Evolutionary conservation across 345 rosid species (phyloP), one percentile per base, ranked within the genome.

Genomic region (Pugionium cornutum): DNA sequence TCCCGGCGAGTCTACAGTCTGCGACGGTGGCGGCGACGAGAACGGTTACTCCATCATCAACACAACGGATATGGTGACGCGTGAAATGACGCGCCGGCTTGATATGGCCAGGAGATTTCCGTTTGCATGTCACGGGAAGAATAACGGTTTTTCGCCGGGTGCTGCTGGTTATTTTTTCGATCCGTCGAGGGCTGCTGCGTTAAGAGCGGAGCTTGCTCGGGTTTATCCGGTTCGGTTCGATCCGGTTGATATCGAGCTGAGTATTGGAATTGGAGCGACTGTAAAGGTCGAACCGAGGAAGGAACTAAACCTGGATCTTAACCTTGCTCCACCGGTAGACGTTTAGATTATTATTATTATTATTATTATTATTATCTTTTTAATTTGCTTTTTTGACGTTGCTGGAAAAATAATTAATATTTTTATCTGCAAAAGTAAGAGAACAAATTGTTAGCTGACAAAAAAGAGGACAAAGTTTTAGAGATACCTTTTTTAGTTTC

Each of bases 321-420:
- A 90, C 55, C 80, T 84, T 54, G 84, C 86, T 33, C 87, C 97
- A 4, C 84, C 90, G 2, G 78, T 76, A 3, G 90, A 84, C 27
- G 81, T 85, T 34, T 89, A 80, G 83, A 7, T 34, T 18, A 18
- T 18, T 18, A 18, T 18, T 18, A 18, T 18, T 18, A 7, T 34
- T 18, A 18, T 18, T 18, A 18, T 18, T 18, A 18, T 18, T 18
- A 18, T 18, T 18, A 18, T 18, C 18, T 18, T 18, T 18, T 18
- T 18, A 18, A 18, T 18, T 18, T 18, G 18, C 18, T 18, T 18
- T 18, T 18, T 18, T 18, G 18, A 18, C 18, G 18, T 18, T 18
- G 18, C 18, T 18, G 18, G 18, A 18, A 18, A 18, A 18, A 18
- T 41, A 55, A 45, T 36, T 1, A 25, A 36, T 41, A 10, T n/a